Base-by-base conservation (phyloP, 2,329 filamentous ascomycete species). In the Thermothelomyces thermophilus region DNA sequence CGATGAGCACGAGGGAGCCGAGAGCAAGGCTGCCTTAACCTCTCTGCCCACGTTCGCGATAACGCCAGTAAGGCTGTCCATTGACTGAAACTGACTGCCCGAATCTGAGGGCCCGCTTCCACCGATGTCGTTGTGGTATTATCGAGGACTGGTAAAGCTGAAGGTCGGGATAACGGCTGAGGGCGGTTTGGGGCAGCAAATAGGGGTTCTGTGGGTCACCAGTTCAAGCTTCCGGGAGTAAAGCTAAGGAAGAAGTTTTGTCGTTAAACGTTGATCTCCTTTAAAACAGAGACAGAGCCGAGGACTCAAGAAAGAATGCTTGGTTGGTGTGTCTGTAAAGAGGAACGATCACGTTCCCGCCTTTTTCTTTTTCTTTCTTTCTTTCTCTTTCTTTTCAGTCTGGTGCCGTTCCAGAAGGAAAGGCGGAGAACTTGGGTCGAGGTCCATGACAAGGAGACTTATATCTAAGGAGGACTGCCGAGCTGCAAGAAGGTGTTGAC, bases 311-410 rank as follows among this genome's bases (percentile, higher is more conserved):
- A 37, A 52, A 33, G 48, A 53, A 52, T 16, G 45, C 46, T 16
- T 45, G 33, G 41, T 56, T 56, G 35, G 36, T 36, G 16, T 46
- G 42, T 5, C 19, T 50, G 47, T n/a, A n/a, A 55, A 56, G 16
- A 56, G 31, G 14, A 48, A 28, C 31, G 40, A 3, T 30, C 17
- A 34, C 19, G 33, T 50, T 24, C 31, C 30, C 33, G 28, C n/a
- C n/a, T n/a, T n/a, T n/a, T n/a, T n/a, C n/a, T n/a, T 5, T 36
- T 2, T 7, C 16, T 26, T 41, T 19, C 41, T 5, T 36, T 2
- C 7, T 16, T 26, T 41, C n/a, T n/a, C n/a, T 5, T 36, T 2
- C 7, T 16, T 26, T 41, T 19, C 41, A 28, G 40, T 9, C 37
- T 24, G 6, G 37, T 37, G 16, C 31, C 34, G 35, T 44, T 11